Conservation (phyloP, 805 yeast genomes). For the Starmera pachycereana region DNA sequence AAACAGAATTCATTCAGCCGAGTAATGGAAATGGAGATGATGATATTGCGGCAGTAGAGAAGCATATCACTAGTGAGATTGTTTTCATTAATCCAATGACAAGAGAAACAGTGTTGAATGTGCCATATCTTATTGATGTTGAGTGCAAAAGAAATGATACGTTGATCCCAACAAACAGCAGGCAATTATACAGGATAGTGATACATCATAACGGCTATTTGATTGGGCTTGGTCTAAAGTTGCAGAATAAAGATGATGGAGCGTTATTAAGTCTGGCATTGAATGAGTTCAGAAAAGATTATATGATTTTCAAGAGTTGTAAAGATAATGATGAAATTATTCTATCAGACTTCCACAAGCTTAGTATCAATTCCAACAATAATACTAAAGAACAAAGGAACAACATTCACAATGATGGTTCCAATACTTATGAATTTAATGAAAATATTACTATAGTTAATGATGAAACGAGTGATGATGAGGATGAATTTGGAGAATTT, state of each 20-base stretch:
- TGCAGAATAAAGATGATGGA: constrained; percentile 22
- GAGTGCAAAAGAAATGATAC: constrained; percentile 7
- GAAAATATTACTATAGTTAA: neutral
- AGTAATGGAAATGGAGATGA: constrained; percentile 18
- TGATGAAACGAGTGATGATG: constrained; percentile 3
- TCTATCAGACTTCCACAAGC: neutral
- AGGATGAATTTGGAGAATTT: constrained; percentile 18
- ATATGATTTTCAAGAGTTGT: neutral
- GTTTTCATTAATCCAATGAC: too few species aligned
- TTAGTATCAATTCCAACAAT: neutral
- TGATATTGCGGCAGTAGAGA: constrained; percentile 20
- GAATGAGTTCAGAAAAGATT: constrained; percentile 21
- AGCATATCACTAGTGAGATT: too few species aligned
- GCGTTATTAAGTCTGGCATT: constrained; percentile 27
- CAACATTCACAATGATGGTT: neutral
- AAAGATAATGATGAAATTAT: neutral
- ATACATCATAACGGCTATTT: constrained; percentile 20
- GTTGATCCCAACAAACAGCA: constrained; percentile 6
- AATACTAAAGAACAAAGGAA: neutral
- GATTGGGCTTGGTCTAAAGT: constrained; percentile 33
- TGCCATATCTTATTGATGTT: constrained; percentile 6
- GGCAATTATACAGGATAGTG: constrained; percentile 24
- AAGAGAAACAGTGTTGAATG: too few species aligned
- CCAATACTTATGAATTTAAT: neutral
- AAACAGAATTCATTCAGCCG: constrained; percentile 14